Evolutionary conservation across 1,139 yeast species (phyloP), one percentile per base, ranked within the genome.

Genomic region (Diutina siamensis): DNA sequence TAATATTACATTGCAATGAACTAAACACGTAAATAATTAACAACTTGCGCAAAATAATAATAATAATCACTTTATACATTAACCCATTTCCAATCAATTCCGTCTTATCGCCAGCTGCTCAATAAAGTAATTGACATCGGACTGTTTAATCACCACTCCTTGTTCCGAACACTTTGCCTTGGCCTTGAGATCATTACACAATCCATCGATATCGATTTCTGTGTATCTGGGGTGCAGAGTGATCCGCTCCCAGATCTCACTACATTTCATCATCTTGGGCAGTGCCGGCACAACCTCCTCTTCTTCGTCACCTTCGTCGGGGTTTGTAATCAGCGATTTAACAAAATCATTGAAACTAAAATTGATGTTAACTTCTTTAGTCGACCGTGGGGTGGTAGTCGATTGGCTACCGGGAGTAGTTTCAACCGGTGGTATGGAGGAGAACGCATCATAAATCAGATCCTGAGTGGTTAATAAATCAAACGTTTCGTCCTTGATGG

Each of bases 141-240:
- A 66, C 47, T 84, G 82, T 51, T 83, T 80, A 32, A 92, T 76
- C 35, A 92, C 94, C 31, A 84, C 97, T 13, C 97, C 97, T 48
- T 72, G 69, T 57, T 89, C 97, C 4, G 95, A 82, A 67, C 98
- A 92, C 63, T 87, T 88, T n/a, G 97, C 97, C 72, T 89, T 92
- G 40, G 80, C 66, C 64, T 89, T 83, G 59, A 92, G 73, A 63
- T 92, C 98, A 36, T 67, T 62, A 71, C 98, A 92, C 57, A 92
- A 74, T 2, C 95, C 94, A 60, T 89, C 97, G 52, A 92, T 88
- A 62, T 92, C 97, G 48, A 92, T 71, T 50, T 89, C 96, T 5
- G 94, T 80, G 62, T 89, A 92, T 60, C 83, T 80, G 33, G 98
- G 97, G 69, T 92, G 97, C 15, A 94, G 67, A 2, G 96, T 85